These are phyloP conservation scores for Platanthera zijinensis DNA, from an alignment of 106 monocot species.

Conservation along the genomic window DNA sequence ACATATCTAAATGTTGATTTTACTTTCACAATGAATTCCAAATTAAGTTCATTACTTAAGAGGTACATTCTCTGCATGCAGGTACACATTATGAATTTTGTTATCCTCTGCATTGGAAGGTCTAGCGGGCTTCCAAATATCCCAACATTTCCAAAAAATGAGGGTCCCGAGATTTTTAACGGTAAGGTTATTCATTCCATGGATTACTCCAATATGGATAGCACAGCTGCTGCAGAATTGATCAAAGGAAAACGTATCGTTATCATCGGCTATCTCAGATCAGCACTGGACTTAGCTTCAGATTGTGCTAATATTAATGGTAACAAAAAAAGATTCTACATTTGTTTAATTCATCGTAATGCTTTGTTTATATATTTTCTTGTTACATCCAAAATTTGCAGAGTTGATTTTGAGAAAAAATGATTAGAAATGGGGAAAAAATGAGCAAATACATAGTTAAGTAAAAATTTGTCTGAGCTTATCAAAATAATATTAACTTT, in stretches of 20 bases:
- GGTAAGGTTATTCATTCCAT: slow-evolving; percentile 8
- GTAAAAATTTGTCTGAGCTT: too few species aligned
- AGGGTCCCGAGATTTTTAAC: background rate
- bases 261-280: background rate
- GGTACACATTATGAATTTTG: background rate
- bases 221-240: background rate
- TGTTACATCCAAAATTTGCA: background rate
- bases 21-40: too few species aligned
- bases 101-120: background rate
- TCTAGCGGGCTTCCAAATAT: background rate
- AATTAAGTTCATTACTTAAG: too few species aligned
- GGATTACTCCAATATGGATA: background rate
- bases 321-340: background rate
- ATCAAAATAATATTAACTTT: too few species aligned
- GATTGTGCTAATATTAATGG: background rate
- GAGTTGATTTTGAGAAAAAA: background rate
- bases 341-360: background rate
- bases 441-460: too few species aligned
- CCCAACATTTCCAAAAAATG: background rate
- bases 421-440: too few species aligned
- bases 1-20: too few species aligned
- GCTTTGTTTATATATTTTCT: background rate
- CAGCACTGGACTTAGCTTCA: background rate
- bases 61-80: too few species aligned
- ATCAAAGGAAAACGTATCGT: background rate